Evolutionary conservation across 2,329 filamentous ascomycete species (phyloP).

Genomic region (Paraconiothyrium sp.): DNA sequence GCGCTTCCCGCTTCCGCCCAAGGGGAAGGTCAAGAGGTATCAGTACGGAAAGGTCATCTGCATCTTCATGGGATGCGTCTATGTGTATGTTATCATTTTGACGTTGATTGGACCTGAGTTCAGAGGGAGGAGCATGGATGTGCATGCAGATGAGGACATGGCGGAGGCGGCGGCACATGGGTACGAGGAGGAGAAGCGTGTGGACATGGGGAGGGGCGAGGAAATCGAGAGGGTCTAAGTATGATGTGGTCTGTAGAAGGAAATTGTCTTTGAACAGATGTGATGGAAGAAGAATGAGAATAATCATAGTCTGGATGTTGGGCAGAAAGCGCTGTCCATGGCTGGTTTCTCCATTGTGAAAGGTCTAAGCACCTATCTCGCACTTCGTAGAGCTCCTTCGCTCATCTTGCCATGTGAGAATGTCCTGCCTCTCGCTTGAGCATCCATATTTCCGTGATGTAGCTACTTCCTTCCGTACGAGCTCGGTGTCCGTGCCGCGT

Average conservation of each 20-base stretch:
- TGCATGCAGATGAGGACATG: conserved; percentile 46
- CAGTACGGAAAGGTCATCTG: conserved; percentile 84
- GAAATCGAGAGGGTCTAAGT: conserved; percentile 16
- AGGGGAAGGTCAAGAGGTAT: conserved; percentile 46
- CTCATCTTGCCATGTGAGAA: too few relatives aligned
- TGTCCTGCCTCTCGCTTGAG: too few relatives aligned
- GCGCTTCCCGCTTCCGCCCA: conserved; percentile 73
- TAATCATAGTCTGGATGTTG: too few relatives aligned
- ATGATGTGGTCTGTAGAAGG: too few relatives aligned
- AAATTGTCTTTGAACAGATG: not conserved
- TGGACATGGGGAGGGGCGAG: conserved; percentile 20
- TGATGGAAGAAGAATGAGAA: not conserved
- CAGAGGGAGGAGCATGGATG: conserved; percentile 48
- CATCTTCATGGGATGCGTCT: conserved; percentile 91
- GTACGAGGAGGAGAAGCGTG: conserved; percentile 14
- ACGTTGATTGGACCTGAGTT: conserved; percentile 69
- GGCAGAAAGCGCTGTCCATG: too few relatives aligned
- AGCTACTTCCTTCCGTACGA: too few relatives aligned
- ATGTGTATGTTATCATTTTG: conserved; percentile 67
- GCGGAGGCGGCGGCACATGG: conserved; percentile 32
- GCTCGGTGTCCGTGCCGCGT: too few relatives aligned
- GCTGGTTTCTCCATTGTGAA: too few relatives aligned
- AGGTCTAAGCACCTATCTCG: too few relatives aligned
- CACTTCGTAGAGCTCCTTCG: too few relatives aligned
- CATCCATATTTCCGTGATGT: too few relatives aligned